Conservation (phyloP, 768 basidiomycete genomes). For the Leccinum rimulosum region DNA sequence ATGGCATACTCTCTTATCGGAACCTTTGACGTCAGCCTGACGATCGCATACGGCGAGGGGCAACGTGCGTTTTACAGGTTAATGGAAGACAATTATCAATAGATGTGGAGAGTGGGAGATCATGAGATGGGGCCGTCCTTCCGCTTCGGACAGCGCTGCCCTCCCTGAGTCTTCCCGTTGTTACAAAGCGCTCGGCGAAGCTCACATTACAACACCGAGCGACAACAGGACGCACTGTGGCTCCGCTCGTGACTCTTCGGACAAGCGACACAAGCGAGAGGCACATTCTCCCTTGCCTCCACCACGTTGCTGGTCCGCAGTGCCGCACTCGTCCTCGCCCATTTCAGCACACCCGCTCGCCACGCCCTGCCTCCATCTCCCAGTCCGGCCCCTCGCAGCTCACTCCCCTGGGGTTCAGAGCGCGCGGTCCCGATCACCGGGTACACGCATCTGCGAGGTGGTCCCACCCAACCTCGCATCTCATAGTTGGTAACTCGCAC, state of each 20-base stretch:
- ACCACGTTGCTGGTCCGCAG: no score
- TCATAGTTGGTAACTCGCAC: no score
- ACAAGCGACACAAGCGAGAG: no score
- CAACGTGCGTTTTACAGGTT: constrained; percentile 30
- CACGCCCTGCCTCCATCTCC: background rate
- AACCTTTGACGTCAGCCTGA: constrained; percentile 32
- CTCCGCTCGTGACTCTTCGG: no score
- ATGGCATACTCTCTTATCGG: constrained; percentile 34
- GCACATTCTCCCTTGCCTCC: no score
- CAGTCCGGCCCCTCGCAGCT: no score
- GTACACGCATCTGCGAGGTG: background rate
- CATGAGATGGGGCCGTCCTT: constrained; percentile 30
- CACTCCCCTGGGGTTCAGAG: background rate
- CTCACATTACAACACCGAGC: background rate
- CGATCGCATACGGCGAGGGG: constrained; percentile 36
- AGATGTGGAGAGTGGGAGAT: constrained; percentile 33
- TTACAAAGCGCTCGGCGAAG: constrained; percentile 22
- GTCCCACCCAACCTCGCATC: no score
- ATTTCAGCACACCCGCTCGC: no score
- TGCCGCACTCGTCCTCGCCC: no score
- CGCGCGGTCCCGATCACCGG: background rate
- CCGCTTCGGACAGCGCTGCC: constrained; percentile 28
- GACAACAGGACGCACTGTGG: no score
- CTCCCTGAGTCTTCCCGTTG: constrained; percentile 32
- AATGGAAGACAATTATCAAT: constrained; percentile 29